phyloP scores from a whole-genome alignment of 768 basidiomycete genomes.

The Boletus patriciae region DNA sequence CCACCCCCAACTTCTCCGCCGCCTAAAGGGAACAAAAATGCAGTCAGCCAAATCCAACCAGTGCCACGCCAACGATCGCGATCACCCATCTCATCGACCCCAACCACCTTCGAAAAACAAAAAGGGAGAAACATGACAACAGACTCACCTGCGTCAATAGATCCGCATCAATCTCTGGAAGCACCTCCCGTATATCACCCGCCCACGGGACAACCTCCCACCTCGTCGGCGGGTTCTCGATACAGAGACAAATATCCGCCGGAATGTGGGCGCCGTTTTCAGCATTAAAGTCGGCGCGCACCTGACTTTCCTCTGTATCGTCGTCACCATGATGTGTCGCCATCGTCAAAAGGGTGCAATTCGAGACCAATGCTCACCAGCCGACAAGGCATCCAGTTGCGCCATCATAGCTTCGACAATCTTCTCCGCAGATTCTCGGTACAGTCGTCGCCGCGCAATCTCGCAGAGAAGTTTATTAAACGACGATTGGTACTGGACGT shows the following conservation, averaged over 20 bases:
- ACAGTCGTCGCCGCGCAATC: slow-evolving; percentile 65
- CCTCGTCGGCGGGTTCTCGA: slow-evolving; percentile 70
- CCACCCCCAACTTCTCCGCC: slow-evolving; percentile 23
- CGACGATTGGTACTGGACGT: slow-evolving; percentile 66
- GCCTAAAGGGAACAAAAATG: slow-evolving; percentile 24
- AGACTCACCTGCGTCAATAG: slow-evolving; percentile 52
- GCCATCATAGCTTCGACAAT: slow-evolving; percentile 64
- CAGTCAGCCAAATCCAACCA: not conserved
- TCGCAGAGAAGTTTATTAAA: slow-evolving; percentile 75
- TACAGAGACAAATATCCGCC: slow-evolving; percentile 75
- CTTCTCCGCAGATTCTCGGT: slow-evolving; percentile 63
- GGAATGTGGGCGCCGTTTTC: slow-evolving; percentile 75
- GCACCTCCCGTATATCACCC: slow-evolving; percentile 53
- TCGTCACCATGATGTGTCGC: not conserved
- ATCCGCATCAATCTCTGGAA: slow-evolving; percentile 64
- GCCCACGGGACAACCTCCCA: slow-evolving; percentile 66
- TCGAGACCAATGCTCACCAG: slow-evolving; percentile 45
- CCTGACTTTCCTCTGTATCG: slow-evolving; percentile 60
- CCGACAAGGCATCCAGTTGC: slow-evolving; percentile 63
- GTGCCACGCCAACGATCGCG: not conserved
- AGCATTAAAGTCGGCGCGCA: slow-evolving; percentile 66
- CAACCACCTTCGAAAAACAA: not conserved
- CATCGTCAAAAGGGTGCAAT: not conserved
- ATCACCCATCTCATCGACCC: not conserved
- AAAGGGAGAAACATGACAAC: not conserved